phyloP scores from a whole-genome alignment of 805 yeast genomes.

The Nakazawaea sp. region DNA sequence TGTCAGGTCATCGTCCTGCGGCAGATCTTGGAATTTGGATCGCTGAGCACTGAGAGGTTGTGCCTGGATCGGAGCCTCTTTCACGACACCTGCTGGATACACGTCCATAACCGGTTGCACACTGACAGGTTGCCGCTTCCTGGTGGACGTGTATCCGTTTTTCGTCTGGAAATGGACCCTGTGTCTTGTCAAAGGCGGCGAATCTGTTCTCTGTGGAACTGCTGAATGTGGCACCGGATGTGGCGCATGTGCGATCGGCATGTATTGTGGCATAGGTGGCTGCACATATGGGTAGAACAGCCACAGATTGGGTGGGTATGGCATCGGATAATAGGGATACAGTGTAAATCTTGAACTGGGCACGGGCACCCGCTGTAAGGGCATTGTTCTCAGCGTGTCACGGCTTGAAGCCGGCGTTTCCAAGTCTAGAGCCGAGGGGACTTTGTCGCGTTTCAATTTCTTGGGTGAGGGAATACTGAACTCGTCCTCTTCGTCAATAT shows the following conservation, averaged over 20 bases:
- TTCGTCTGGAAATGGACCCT: background rate
- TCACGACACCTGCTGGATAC: slow-evolving; percentile 28
- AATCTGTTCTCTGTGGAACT: background rate
- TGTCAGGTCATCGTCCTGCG: slow-evolving; percentile 3
- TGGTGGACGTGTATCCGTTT: background rate
- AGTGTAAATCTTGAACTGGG: too few species aligned
- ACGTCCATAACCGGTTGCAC: slow-evolving; percentile 29
- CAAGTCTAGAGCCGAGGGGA: slow-evolving; percentile 7
- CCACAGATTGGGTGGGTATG: background rate
- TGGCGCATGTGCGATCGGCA: too few species aligned
- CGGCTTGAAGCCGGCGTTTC: background rate
- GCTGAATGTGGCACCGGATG: background rate
- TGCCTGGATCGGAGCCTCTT: slow-evolving; percentile 32
- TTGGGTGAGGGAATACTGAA: slow-evolving; percentile 2
- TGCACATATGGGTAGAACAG: too few species aligned
- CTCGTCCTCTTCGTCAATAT: background rate
- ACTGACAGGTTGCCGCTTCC: background rate
- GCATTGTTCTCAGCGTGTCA: background rate
- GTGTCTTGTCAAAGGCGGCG: background rate
- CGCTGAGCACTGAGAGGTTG: slow-evolving; percentile 37
- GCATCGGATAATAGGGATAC: background rate
- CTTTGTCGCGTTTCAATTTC: slow-evolving; percentile 5
- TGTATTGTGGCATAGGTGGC: too few species aligned
- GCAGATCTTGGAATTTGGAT: slow-evolving; percentile 20
- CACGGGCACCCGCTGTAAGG: background rate